These are phyloP conservation scores for Diaporthe citriasiana DNA, from an alignment of 2,329 filamentous ascomycete species.

Conservation along the genomic window DNA sequence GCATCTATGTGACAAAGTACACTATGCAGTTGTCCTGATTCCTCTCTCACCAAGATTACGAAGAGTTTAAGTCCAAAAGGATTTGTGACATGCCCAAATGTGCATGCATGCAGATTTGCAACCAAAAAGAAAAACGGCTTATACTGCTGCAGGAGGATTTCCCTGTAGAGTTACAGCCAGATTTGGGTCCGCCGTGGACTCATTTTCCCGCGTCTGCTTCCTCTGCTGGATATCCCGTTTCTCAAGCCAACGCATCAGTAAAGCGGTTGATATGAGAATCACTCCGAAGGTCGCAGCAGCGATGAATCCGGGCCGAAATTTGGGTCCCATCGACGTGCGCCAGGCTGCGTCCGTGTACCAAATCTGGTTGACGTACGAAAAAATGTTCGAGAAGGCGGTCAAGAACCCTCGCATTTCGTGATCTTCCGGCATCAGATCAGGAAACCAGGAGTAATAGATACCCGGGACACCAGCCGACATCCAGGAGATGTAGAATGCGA, in stretches of 20 bases:
- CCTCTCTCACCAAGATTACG: no score
- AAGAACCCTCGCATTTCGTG: constrained; percentile 47
- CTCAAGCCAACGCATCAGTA: constrained; percentile 41
- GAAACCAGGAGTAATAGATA: constrained; percentile 46
- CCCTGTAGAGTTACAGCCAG: not conserved
- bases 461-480: constrained; percentile 42
- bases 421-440: constrained; percentile 47
- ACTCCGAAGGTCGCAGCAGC: constrained; percentile 37
- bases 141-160: constrained; percentile 1
- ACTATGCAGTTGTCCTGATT: no score
- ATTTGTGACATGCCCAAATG: no score
- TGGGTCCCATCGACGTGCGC: constrained; percentile 40
- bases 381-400: constrained; percentile 43
- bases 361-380: constrained; percentile 43
- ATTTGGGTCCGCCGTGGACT: not conserved
- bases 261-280: constrained; percentile 32
- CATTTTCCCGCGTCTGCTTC: not conserved
- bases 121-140: not conserved
- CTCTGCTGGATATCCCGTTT: constrained; percentile 24
- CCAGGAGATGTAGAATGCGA: constrained; percentile 41
- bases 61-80: no score
- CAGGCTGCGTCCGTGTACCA: constrained; percentile 42
- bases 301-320: constrained; percentile 41
- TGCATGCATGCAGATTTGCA: not conserved
- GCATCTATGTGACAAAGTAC: no score